phyloP scores from a whole-genome alignment of 176 grass and related monocot species.

The Pontederia paniculata region DNA sequence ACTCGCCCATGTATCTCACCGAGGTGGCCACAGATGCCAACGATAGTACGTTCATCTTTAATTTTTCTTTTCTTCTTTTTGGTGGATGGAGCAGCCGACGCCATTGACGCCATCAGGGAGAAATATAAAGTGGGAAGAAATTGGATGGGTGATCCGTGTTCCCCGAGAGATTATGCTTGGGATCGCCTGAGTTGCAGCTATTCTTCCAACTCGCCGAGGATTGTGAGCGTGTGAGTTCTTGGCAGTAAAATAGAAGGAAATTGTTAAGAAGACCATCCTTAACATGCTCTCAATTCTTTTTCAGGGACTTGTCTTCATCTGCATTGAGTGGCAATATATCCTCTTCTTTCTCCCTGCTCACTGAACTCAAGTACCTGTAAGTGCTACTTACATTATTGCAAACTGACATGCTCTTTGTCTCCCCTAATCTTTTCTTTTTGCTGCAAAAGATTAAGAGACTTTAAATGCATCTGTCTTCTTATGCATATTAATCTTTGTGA shows the following conservation, averaged over 20 bases:
- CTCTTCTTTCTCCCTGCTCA: neutral
- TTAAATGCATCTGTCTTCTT: no score
- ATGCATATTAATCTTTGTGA: no score
- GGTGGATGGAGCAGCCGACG: neutral
- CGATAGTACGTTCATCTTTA: neutral
- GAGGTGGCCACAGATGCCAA: neutral
- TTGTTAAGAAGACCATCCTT: neutral
- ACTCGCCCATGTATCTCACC: neutral
- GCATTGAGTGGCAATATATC: neutral
- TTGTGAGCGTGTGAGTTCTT: neutral
- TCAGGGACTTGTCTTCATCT: constrained; percentile 8
- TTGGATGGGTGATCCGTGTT: constrained; percentile 8
- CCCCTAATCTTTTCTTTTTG: no score
- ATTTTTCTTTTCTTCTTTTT: neutral
- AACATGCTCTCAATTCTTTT: neutral
- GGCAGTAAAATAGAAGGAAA: neutral
- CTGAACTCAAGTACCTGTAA: constrained; percentile 9
- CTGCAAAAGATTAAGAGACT: no score
- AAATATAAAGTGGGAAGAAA: constrained; percentile 5
- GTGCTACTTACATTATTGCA: neutral
- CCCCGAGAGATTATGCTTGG: constrained; percentile 2
- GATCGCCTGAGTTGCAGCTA: neutral
- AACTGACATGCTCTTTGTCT: neutral
- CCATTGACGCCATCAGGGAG: neutral
- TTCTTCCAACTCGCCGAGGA: neutral